A percentile compares a stretch with the other conserved stretches of the same genome.
phyloP scores from a whole-genome alignment of 1,139 yeast species.

The Hyphopichia wangnamkhiaoensis region DNA sequence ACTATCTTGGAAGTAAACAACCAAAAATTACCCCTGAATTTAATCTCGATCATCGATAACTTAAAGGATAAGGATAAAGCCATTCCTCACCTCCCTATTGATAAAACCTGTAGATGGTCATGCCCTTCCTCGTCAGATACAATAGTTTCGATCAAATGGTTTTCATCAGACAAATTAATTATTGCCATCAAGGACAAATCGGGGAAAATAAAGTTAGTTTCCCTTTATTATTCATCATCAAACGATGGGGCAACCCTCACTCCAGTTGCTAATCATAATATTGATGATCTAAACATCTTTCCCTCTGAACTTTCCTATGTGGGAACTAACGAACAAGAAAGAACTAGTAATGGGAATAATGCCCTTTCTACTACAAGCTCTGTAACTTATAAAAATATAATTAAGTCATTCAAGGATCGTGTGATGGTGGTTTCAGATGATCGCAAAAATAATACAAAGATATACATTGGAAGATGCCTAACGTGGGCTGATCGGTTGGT shows the following conservation, averaged over 20 bases:
- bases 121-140: slow-evolving; percentile 34
- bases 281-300: background rate
- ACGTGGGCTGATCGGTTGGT: slow-evolving; percentile 75
- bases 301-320: background rate
- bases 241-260: slow-evolving; percentile 2
- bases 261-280: slow-evolving; percentile 8
- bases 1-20: slow-evolving; percentile 55
- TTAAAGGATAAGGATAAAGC: slow-evolving; percentile 42
- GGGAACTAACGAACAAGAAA: background rate
- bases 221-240: slow-evolving; percentile 10
- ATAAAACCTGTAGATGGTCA: slow-evolving; percentile 47
- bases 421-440: slow-evolving; percentile 19
- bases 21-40: slow-evolving; percentile 27
- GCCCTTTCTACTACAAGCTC: slow-evolving; percentile 1
- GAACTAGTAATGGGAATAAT: background rate
- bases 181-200: slow-evolving; percentile 20
- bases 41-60: slow-evolving; percentile 30
- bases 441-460: slow-evolving; percentile 15
- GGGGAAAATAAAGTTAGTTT: slow-evolving; percentile 4
- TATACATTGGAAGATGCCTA: slow-evolving; percentile 56
- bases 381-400: slow-evolving; percentile 11
- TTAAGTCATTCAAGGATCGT: slow-evolving; percentile 29
- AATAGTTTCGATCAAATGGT: slow-evolving; percentile 62
- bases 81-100: slow-evolving; percentile 39
- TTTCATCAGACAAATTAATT: slow-evolving; percentile 50